A percentile compares a stretch with the other conserved stretches of the same genome.
These are phyloP conservation scores for Ophiostoma piceae DNA, from an alignment of 2,329 filamentous ascomycete species.

Conservation along the genomic window DNA sequence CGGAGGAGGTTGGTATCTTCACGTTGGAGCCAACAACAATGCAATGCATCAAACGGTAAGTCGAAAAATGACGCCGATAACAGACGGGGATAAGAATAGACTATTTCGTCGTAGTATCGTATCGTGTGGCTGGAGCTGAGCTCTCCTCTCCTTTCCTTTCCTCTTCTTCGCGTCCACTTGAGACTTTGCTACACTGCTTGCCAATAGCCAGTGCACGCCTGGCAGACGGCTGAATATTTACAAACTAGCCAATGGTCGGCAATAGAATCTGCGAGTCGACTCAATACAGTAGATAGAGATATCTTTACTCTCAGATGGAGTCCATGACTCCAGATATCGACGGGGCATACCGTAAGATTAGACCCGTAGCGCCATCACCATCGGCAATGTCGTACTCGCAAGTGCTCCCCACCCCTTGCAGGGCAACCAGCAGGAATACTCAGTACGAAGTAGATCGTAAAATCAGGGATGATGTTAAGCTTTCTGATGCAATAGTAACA, in stretches of 20 bases:
- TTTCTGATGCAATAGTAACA: too few species aligned
- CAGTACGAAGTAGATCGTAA: background rate
- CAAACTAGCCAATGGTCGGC: background rate
- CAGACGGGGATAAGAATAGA: background rate
- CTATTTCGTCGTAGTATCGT: too few species aligned
- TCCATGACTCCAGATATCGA: too few species aligned
- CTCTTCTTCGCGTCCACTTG: background rate
- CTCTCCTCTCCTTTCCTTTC: background rate
- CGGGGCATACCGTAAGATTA: background rate
- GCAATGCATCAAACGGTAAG: background rate
- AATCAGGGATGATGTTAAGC: too few species aligned
- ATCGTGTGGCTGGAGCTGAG: background rate
- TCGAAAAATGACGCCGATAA: background rate
- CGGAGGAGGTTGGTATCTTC: background rate
- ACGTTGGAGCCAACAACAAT: background rate
- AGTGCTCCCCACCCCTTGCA: background rate
- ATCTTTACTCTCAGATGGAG: background rate
- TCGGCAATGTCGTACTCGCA: slow-evolving; percentile 6
- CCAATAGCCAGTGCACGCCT: background rate
- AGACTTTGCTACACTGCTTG: background rate
- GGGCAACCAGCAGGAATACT: background rate
- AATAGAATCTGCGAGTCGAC: too few species aligned
- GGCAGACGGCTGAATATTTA: background rate
- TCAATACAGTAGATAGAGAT: too few species aligned
- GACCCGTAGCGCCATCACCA: slow-evolving; percentile 6